Conservation (phyloP, 2,329 filamentous ascomycete genomes). For the Xylariaceae sp. region DNA sequence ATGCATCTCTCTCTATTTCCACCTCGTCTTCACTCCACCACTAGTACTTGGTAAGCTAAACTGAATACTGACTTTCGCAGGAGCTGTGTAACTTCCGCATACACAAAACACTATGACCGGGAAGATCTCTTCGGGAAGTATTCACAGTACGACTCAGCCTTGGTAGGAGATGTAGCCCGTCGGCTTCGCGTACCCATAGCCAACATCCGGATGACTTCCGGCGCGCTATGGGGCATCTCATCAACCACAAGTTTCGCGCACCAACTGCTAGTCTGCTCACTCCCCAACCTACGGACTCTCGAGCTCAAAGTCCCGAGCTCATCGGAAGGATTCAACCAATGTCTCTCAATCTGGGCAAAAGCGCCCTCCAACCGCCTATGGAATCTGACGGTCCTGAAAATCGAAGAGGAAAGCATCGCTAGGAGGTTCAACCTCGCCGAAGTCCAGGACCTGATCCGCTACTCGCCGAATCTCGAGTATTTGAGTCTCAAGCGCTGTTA, state of each 20-base stretch:
- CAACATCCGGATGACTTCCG: constrained; percentile 18
- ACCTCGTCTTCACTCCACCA: no score
- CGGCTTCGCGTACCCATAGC: constrained; percentile 16
- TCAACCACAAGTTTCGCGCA: constrained; percentile 18
- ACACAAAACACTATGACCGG: constrained; percentile 19
- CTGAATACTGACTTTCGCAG: constrained; percentile 10
- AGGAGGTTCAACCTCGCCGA: constrained; percentile 20
- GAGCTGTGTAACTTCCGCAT: constrained; percentile 18
- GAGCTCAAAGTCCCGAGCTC: constrained; percentile 16
- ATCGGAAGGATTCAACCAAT: constrained; percentile 18
- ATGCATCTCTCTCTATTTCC: no score
- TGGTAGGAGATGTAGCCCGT: constrained; percentile 18
- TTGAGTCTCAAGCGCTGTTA: constrained; percentile 18
- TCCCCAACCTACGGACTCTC: constrained; percentile 16
- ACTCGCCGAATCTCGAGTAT: constrained; percentile 15
- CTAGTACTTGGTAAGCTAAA: no score
- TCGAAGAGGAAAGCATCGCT: constrained; percentile 18
- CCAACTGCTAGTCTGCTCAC: constrained; percentile 16
- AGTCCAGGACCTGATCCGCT: constrained; percentile 18
- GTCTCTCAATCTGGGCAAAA: constrained; percentile 20
- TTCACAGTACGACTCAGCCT: constrained; percentile 18
- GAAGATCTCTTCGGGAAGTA: constrained; percentile 19
- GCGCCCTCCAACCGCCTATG: constrained; percentile 16
- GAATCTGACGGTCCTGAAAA: constrained; percentile 14
- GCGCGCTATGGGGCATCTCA: constrained; percentile 16